These are phyloP conservation scores for Neohortaea acidophila DNA, from an alignment of 495 filamentous ascomycete species.

Conservation along the genomic window DNA sequence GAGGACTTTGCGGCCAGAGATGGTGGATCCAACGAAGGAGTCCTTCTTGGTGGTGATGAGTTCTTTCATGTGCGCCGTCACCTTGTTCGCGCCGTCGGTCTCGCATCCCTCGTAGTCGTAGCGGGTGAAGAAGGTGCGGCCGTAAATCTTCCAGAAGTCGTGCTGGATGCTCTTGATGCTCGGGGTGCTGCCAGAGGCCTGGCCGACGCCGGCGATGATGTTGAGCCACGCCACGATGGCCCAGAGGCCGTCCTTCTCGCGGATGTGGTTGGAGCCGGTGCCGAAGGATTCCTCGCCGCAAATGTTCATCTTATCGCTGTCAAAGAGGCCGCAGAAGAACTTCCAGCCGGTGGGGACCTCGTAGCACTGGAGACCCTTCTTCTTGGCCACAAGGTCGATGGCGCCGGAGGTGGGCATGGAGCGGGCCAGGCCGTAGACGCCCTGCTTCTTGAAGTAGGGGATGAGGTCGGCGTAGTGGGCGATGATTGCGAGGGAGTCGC, in stretches of 20 bases:
- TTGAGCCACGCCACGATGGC: slow-evolving; percentile 95
- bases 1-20: slow-evolving; percentile 65
- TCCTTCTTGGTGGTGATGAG: slow-evolving; percentile 51
- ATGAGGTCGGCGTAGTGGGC: slow-evolving; percentile 89
- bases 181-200: slow-evolving; percentile 55
- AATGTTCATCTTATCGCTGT: slow-evolving; percentile 94
- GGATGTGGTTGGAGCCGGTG: slow-evolving; percentile 97
- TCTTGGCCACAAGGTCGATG: slow-evolving; percentile 86
- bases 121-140: slow-evolving; percentile 95
- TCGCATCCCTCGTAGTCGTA: slow-evolving; percentile 97
- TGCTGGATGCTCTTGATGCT: slow-evolving; percentile 90
- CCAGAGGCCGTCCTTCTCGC: slow-evolving; percentile 98
- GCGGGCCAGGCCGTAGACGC: slow-evolving; percentile 84
- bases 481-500: slow-evolving; percentile 93
- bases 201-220: slow-evolving; percentile 87
- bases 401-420: slow-evolving; percentile 95
- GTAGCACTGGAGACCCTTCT: slow-evolving; percentile 80
- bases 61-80: slow-evolving; percentile 59
- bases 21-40: slow-evolving; percentile 66
- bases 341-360: slow-evolving; percentile 99
- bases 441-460: slow-evolving; percentile 94
- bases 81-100: slow-evolving; percentile 73
- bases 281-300: slow-evolving; percentile 97
- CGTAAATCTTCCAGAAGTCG: slow-evolving; percentile 94
- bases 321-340: slow-evolving; percentile 98